Base-by-base conservation (phyloP, 352 stramenopile species). In the Globisporangium echinulatum region DNA sequence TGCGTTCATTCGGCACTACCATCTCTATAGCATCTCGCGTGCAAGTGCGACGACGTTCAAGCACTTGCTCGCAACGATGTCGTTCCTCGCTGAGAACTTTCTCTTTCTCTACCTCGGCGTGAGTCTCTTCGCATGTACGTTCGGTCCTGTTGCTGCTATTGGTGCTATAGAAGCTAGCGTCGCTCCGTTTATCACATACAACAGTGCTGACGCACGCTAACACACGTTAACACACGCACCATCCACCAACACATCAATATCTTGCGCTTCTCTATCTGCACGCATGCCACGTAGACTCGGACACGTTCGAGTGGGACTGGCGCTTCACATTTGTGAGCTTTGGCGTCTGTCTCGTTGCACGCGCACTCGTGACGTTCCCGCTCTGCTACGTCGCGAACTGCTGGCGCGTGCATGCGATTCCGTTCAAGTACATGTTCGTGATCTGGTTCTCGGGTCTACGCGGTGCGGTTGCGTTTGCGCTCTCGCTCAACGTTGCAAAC, bases 371-470 rank as follows among this genome's bases (percentile, higher is more conserved):
- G 61, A 90, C 81, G 15, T 92, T 92, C 56, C 80, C 82, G 17
- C 55, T 92, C n/a, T 92, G 82, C 39, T 54, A 56, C 1, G 42
- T 86, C 7, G 77, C 82, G 19, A 92, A 92, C 52, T 38, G 56
- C 3, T 74, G 64, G 7, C 77, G 81, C 3, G 70, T 63, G 0
- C 54, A 66, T 10, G 40, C 61, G 33, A 92, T 92, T 54, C 74
- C 80, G 0, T 68, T 79, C 43, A 73, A 44, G 25, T 87, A 89
- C 61, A 89, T 90, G 77, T 39, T 87, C 11, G 84, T 93, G 25
- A 92, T 98, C 48, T 98, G 89, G 88, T 98, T 98, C 61, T 86
- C 89, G 1, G 94, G 94, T 14, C 65, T 98, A 17, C 85, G 94
- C 40, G 94, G 94, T 4, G 91, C 94, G 10, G 96, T 98, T 46